A percentile compares a stretch with the other conserved stretches of the same genome.
These are phyloP conservation scores for Diospyros lotus DNA, from an alignment of 148 eudicot species.

Conservation along the genomic window DNA sequence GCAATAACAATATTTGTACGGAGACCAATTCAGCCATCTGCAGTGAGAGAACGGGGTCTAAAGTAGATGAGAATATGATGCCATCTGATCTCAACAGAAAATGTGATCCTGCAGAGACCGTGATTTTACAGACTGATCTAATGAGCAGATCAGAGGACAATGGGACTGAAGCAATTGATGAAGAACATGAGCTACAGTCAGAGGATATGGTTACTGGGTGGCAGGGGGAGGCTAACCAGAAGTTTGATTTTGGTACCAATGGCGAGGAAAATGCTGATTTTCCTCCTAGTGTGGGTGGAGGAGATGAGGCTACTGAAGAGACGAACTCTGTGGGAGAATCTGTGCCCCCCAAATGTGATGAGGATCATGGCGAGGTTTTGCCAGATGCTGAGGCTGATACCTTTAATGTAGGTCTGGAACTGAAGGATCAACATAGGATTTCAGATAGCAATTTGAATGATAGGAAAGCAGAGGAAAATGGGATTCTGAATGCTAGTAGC, in stretches of 20 bases:
- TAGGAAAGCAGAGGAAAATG: constrained; percentile 1
- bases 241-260: constrained; percentile 22
- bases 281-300: constrained; percentile 15
- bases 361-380: constrained; percentile 1
- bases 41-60: constrained; percentile 44
- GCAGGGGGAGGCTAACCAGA: constrained; percentile 21
- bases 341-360: constrained; percentile 8
- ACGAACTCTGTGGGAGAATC: constrained; percentile 7
- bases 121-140: constrained; percentile 24
- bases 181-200: constrained; percentile 11
- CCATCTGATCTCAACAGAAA: constrained; percentile 24
- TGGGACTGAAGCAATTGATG: constrained; percentile 24
- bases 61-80: constrained; percentile 46
- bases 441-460: constrained; percentile 11
- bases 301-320: constrained; percentile 8
- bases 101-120: constrained; percentile 25
- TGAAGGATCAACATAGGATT: constrained; percentile 13
- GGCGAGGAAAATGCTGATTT: constrained; percentile 8
- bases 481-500: constrained; percentile 1
- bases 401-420: constrained; percentile 15
- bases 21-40: constrained; percentile 46
- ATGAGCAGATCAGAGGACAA: constrained; percentile 18
- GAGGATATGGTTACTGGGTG: constrained; percentile 20
- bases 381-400: constrained; percentile 16
- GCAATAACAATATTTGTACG: constrained; percentile 56